Evolutionary conservation across 495 filamentous ascomycete species (phyloP).

Genomic region (Podospora anserina): DNA sequence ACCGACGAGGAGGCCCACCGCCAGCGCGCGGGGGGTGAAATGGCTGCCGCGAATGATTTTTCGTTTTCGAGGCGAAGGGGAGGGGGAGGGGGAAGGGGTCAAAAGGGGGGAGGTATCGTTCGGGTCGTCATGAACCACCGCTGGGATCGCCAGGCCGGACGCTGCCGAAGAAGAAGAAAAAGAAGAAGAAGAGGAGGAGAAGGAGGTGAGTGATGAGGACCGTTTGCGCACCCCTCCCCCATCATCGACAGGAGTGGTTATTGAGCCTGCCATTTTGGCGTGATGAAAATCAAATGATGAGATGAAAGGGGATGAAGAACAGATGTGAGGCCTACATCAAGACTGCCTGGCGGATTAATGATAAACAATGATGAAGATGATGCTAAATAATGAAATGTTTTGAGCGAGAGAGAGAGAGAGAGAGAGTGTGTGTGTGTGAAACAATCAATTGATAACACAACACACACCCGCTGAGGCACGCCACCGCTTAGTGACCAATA

Average conservation of each 20-base stretch:
- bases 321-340: background rate
- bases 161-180: no score
- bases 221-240: background rate
- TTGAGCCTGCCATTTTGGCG: background rate
- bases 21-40: slow-evolving; percentile 79
- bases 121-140: background rate
- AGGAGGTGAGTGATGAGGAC: background rate
- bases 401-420: no score
- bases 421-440: background rate
- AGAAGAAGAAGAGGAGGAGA: background rate
- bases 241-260: no score
- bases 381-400: background rate
- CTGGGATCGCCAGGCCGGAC: background rate
- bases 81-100: background rate
- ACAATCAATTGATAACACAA: background rate
- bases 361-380: background rate
- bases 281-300: background rate
- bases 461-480: background rate
- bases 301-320: background rate
- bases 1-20: slow-evolving; percentile 79
- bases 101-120: background rate
- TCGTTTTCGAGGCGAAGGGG: background rate
- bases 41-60: slow-evolving; percentile 12
- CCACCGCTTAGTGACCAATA: background rate
- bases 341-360: no score